phyloP scores from a whole-genome alignment of 257 asterid species.

The Solanum corneliomulleri region DNA sequence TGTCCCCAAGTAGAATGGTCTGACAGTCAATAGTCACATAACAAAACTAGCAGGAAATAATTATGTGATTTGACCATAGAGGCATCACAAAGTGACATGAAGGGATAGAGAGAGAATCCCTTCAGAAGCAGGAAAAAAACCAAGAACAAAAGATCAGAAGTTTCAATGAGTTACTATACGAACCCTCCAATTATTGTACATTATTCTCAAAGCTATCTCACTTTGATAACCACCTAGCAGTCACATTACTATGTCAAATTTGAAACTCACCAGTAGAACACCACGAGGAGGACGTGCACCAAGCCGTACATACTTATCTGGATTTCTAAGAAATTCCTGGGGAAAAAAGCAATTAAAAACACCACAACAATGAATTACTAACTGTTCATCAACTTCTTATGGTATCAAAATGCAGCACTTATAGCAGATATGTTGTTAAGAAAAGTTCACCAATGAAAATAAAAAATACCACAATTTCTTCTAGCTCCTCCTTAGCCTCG shows the following conservation, averaged over 20 bases:
- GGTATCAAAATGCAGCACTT: neutral
- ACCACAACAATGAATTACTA: neutral
- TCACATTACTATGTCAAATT: conserved; percentile 1
- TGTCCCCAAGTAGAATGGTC: neutral
- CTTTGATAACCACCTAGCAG: neutral
- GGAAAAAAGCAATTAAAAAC: conserved; percentile 8
- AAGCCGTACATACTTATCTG: conserved; percentile 73
- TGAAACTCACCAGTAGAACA: conserved; percentile 81
- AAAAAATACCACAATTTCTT: conserved; percentile 85
- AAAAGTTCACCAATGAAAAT: neutral
- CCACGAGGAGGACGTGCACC: conserved; percentile 99
- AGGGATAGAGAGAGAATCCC: neutral
- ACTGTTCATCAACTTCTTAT: neutral
- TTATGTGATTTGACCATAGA: neutral
- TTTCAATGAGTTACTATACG: neutral
- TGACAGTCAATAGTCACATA: neutral
- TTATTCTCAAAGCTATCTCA: neutral
- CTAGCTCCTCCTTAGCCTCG: conserved; percentile 99
- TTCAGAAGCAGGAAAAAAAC: neutral
- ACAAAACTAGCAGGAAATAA: neutral
- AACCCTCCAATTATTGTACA: neutral
- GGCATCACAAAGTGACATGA: neutral
- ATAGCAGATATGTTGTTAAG: neutral
- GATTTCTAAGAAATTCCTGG: conserved; percentile 95
- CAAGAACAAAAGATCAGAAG: neutral